These are phyloP conservation scores for Helichrysum umbraculigerum DNA, from an alignment of 129 eudicot genomes.

Conservation along the genomic window DNA sequence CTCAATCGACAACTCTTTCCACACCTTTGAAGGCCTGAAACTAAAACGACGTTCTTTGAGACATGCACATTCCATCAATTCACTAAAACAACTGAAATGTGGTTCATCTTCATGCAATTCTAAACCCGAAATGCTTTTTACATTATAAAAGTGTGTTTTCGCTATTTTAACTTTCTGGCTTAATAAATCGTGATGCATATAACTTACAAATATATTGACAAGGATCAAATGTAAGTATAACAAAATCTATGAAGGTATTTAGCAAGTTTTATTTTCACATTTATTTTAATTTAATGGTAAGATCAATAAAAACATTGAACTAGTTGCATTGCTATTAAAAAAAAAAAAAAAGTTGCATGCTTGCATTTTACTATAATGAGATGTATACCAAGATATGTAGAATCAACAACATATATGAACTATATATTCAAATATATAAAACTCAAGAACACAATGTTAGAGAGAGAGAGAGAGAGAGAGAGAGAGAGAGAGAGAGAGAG, in stretches of 20 bases:
- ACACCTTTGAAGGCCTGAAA: slow-evolving; percentile 80
- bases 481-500: slow-evolving; percentile 14
- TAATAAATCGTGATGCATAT: no score
- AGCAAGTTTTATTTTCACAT: no score
- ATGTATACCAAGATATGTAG: slow-evolving; percentile 6
- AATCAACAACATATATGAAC: slow-evolving; percentile 2
- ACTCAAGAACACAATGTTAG: not conserved
- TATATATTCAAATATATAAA: not conserved
- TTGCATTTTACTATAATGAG: slow-evolving; percentile 1
- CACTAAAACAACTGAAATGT: not conserved
- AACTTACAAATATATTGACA: no score
- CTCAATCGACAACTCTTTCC: slow-evolving; percentile 87
- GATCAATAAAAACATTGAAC: no score
- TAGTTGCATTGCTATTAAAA: no score
- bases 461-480: slow-evolving; percentile 24
- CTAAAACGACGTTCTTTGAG: slow-evolving; percentile 25
- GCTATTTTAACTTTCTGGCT: no score
- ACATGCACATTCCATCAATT: slow-evolving; percentile 31
- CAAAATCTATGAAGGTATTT: no score
- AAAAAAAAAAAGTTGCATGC: no score
- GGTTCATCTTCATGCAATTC: not conserved
- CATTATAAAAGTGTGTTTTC: no score
- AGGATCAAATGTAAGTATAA: no score
- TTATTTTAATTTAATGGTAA: no score
- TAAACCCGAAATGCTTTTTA: not conserved